Conservation (phyloP, 139 green algal species). For the Zygnema circumcarinatum region DNA sequence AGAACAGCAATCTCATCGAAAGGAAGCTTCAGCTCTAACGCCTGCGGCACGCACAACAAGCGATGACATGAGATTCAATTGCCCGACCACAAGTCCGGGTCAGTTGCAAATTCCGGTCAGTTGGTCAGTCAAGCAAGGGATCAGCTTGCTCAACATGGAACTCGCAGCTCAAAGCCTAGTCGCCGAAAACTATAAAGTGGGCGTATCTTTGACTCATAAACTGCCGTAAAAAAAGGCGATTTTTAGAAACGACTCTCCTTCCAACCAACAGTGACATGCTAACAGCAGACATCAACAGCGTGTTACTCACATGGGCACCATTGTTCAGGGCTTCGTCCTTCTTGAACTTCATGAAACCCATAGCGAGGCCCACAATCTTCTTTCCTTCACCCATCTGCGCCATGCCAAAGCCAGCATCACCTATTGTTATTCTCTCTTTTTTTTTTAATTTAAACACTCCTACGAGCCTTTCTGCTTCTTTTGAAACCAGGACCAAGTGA, state of each 20-base stretch:
- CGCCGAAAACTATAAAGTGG: too few species aligned
- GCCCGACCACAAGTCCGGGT: neutral
- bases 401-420: neutral
- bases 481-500: neutral
- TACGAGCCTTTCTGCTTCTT: neutral
- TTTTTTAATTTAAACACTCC: neutral
- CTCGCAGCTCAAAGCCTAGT: slow-evolving; percentile 7
- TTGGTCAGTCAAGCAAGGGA: neutral
- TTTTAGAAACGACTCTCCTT: too few species aligned
- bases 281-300: too few species aligned
- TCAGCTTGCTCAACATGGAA: slow-evolving; percentile 52
- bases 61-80: neutral
- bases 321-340: slow-evolving; percentile 75
- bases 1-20: slow-evolving; percentile 52
- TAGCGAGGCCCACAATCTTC: slow-evolving; percentile 76
- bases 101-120: neutral
- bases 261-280: too few species aligned
- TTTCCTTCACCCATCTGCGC: slow-evolving; percentile 68
- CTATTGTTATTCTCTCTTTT: too few species aligned
- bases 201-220: too few species aligned
- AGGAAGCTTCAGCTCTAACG: slow-evolving; percentile 43
- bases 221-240: too few species aligned
- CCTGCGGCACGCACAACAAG: slow-evolving; percentile 5
- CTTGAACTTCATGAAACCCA: slow-evolving; percentile 95
- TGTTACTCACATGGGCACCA: slow-evolving; percentile 66